A percentile compares a stretch with the other conserved stretches of the same genome.
Conservation (phyloP, 371 early-diverging fungal genomes). For the Mucor circinelloides region DNA sequence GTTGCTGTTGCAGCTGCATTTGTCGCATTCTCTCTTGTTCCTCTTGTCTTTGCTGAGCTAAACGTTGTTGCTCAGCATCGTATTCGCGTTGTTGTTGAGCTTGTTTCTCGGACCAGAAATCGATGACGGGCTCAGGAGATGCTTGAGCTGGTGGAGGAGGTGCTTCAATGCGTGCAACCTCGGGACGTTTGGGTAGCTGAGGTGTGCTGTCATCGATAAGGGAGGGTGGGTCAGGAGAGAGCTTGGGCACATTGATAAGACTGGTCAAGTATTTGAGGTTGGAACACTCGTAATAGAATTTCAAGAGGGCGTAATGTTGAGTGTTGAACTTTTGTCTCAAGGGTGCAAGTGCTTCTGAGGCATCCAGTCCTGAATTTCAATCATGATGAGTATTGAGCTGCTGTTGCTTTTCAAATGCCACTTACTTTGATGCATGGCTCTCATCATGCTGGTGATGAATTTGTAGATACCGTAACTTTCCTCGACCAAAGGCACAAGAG, state of each 20-base stretch:
- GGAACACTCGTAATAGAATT: constrained; percentile 92
- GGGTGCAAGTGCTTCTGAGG: constrained; percentile 88
- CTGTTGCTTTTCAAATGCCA: background rate
- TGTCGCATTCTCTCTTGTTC: constrained; percentile 63
- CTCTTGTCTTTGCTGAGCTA: constrained; percentile 62
- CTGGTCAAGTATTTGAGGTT: constrained; percentile 90
- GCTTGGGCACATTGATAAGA: constrained; percentile 88
- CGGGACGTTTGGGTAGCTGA: constrained; percentile 40
- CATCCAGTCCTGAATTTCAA: constrained; percentile 49
- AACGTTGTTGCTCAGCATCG: constrained; percentile 69
- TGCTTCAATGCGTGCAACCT: constrained; percentile 25
- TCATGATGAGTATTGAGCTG: background rate
- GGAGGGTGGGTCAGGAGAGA: constrained; percentile 79
- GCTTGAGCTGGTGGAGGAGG: constrained; percentile 54
- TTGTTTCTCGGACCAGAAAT: constrained; percentile 65
- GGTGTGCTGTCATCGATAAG: constrained; percentile 57
- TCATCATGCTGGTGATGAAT: constrained; percentile 93
- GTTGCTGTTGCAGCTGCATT: constrained; percentile 69
- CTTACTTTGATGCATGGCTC: constrained; percentile 94
- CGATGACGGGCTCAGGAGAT: constrained; percentile 62
- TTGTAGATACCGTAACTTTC: constrained; percentile 96
- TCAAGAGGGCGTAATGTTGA: constrained; percentile 83
- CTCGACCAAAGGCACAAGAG: constrained; percentile 95
- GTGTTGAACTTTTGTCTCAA: constrained; percentile 84
- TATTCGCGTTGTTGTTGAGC: constrained; percentile 75